Evolutionary conservation across 495 filamentous ascomycete species (phyloP).

Genomic region (Daldinia decipiens): DNA sequence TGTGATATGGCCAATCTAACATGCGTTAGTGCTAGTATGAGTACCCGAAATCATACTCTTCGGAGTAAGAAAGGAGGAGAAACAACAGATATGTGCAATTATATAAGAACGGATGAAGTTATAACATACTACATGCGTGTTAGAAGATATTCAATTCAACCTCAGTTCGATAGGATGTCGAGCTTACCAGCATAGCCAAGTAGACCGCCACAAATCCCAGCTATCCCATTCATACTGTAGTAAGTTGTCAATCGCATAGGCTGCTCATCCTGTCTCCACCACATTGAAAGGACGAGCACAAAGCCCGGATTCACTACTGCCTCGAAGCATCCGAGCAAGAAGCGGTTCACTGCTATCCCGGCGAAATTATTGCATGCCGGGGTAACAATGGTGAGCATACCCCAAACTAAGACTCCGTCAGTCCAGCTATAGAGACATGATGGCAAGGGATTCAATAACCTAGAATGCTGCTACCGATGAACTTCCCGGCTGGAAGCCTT

Average conservation of each 20-base stretch:
- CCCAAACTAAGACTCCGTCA: conserved; percentile 46
- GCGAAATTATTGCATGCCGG: conserved; percentile 62
- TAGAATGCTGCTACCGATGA: conserved; percentile 55
- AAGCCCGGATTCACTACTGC: conserved; percentile 67
- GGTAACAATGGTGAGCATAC: conserved; percentile 57
- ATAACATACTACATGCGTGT: conserved; percentile 15
- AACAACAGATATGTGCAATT: neutral
- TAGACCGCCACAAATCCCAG: conserved; percentile 64
- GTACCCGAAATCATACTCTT: neutral
- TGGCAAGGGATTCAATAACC: conserved; percentile 9
- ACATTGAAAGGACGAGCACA: conserved; percentile 66
- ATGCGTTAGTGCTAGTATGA: conserved; percentile 5
- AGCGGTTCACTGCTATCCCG: conserved; percentile 61
- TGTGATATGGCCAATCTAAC: conserved; percentile 57
- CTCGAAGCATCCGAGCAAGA: conserved; percentile 66
- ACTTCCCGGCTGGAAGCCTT: conserved; percentile 64
- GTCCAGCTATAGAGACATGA: neutral
- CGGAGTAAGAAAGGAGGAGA: neutral
- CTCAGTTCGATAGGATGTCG: neutral
- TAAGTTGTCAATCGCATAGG: conserved; percentile 64
- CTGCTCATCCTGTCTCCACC: conserved; percentile 65
- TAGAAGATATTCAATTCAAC: neutral
- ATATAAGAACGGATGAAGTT: neutral
- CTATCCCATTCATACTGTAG: conserved; percentile 67
- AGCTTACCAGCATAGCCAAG: conserved; percentile 61